Evolutionary conservation across 75 land plant species (phyloP), one percentile per base, ranked within the genome.

Genomic region (Cupressus sempervirens): DNA sequence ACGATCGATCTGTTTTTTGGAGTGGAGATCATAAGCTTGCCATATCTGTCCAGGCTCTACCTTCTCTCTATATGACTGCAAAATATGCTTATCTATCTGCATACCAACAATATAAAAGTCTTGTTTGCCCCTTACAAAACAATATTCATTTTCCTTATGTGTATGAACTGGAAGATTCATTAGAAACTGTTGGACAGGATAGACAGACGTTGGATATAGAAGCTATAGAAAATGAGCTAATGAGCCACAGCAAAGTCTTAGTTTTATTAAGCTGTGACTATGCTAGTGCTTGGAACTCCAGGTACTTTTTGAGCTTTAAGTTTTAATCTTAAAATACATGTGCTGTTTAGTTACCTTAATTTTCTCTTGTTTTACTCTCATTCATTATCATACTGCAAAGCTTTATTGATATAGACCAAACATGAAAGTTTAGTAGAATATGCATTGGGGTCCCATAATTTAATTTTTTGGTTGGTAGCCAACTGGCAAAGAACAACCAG

Each of bases 251-350:
- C 34, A 85, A 87, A 79, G 92, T 90, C 34, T 72, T 92, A 68
- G 68, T 92, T 29, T 43, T 92, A 76, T 74, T 90, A 72, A 90
- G 86, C 50, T 88, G 82, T 56, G 92, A 92, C 87, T 87, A 86
- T 83, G 81, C 80, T 58, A 92, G 83, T 75, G 93, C 90, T 77
- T 92, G 93, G 93, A 92, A 92, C 84, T 48, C 82, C 80, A 92
- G 93, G 93, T 92, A 38, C 29, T 16, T 18, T 48, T 48, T 48
- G 50, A 48, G 50, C 7, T 48, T 65, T 83, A 23, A 81, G 34
- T 50, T 48, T 29, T 41, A 38, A 38, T 2, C 36, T 45, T 43
- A 26, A 23, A 43, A 4, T 41, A 10, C 48, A 77, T 77, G 18
- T 41, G n/a, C 23, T 26, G 43, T 77, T 77, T 77, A 23, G n/a